Evolutionary conservation across 441 rosid species (phyloP), one percentile per base, ranked within the genome.

Genomic region (Daphne laureola): DNA sequence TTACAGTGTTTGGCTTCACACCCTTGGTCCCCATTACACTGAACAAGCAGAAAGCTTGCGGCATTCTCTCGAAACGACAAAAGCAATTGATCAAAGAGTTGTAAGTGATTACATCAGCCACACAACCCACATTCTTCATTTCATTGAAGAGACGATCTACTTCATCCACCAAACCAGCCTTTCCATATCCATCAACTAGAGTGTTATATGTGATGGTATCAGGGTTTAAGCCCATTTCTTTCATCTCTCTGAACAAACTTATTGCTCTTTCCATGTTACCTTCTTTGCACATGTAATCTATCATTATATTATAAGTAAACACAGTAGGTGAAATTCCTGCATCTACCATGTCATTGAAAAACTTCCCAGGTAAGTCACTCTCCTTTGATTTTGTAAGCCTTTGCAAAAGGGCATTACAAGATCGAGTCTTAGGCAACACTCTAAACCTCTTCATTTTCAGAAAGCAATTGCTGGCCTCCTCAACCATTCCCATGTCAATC

Each of bases 171-270:
- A 70, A 57, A 4, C 88, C 91, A 13, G 66, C 62, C 66, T 83
- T 86, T 16, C 91, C 95, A 46, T 58, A 78, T 18, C 95, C 91
- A 71, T 81, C 86, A 65, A 86, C 75, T 57, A 86, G 77, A 46
- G 91, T 66, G 46, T 86, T 86, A 62, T 86, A 86, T 0, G 91
- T 86, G 14, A 86, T 87, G 61, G 72, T 70, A 59, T 86, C 95
- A 3, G 91, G 89, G 44, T 67, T 57, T 57, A 81, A 59, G 14
- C 86, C 79, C 69, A 59, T 46, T 63, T 57, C 67, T 68, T 76
- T 86, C 87, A 86, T 81, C 63, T 79, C 67, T 17, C 60, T 64
- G 62, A 83, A 79, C 63, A 81, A 70, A 36, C 64, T 38, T 57
- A 65, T 69, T 17, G 85, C 87, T 59, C 71, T 57, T 49, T 57